These are phyloP conservation scores for Amaranthus palmeri DNA, from an alignment of 148 eudicot species.

Conservation along the genomic window DNA sequence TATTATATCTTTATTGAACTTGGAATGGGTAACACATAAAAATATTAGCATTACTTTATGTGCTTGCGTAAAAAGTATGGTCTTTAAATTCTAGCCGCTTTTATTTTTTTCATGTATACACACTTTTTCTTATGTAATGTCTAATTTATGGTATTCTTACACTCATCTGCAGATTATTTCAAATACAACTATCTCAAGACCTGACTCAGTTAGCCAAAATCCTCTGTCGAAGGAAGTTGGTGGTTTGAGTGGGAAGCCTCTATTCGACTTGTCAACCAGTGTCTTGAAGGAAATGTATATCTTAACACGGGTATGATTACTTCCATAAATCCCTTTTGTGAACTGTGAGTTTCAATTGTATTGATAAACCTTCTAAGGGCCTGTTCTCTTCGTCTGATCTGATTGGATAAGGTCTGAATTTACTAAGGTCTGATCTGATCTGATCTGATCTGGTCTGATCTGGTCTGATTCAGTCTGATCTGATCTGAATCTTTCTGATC, in stretches of 20 bases:
- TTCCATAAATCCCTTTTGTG: constrained; percentile 3
- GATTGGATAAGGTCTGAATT: too few relatives aligned
- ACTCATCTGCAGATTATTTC: constrained; percentile 69
- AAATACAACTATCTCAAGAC: constrained; percentile 95
- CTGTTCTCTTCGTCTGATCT: too few relatives aligned
- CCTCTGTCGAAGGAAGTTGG: constrained; percentile 73
- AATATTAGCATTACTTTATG: not conserved
- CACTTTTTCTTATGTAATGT: not conserved
- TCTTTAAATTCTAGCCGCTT: not conserved
- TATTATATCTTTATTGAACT: too few relatives aligned
- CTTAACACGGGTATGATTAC: constrained; percentile 66
- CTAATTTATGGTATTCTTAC: constrained; percentile 12
- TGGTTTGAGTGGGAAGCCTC: constrained; percentile 98
- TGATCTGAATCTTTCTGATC: too few relatives aligned
- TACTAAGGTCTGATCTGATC: too few relatives aligned
- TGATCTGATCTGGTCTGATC: too few relatives aligned
- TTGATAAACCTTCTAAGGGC: too few relatives aligned
- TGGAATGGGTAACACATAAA: too few relatives aligned
- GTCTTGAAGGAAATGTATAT: constrained; percentile 84
- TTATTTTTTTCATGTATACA: not conserved
- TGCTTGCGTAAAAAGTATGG: not conserved
- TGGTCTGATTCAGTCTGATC: too few relatives aligned
- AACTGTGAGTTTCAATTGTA: not conserved
- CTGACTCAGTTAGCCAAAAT: constrained; percentile 49
- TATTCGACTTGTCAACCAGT: constrained; percentile 65